A percentile compares a stretch with the other conserved stretches of the same genome.
Evolutionary conservation across 2,329 filamentous ascomycete species (phyloP).

Genomic region (Botrytis squamosa): DNA sequence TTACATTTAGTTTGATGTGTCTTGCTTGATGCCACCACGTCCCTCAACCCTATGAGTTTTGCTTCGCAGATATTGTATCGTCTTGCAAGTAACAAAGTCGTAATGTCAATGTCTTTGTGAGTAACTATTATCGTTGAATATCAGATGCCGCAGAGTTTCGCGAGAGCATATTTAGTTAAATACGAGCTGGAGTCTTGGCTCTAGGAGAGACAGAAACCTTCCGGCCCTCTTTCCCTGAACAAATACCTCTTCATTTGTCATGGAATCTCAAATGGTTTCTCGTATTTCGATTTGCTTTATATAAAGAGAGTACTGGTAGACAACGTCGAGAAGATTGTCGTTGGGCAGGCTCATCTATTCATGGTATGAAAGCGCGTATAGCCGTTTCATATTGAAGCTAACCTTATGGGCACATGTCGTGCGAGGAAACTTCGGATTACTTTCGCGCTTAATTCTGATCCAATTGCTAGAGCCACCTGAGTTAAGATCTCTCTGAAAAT

Average conservation of each 20-base stretch:
- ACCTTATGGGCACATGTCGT: not conserved
- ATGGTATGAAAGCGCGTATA: not conserved
- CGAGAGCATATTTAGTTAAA: not conserved
- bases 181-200: not conserved
- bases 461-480: not conserved
- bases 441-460: not conserved
- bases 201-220: not conserved
- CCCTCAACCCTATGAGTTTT: not conserved
- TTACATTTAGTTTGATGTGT: not conserved
- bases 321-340: not conserved
- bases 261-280: not conserved
- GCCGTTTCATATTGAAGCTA: not conserved
- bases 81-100: not conserved
- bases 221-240: not conserved
- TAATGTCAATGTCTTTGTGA: not conserved
- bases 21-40: not conserved
- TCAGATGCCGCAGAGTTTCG: not conserved
- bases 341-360: not conserved
- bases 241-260: not conserved
- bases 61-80: not conserved
- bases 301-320: not conserved
- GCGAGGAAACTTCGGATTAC: not conserved
- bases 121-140: not conserved
- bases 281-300: not conserved
- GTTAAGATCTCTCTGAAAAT: not conserved